phyloP scores from a whole-genome alignment of 129 eudicot species.

The Smallanthus sonchifolius region DNA sequence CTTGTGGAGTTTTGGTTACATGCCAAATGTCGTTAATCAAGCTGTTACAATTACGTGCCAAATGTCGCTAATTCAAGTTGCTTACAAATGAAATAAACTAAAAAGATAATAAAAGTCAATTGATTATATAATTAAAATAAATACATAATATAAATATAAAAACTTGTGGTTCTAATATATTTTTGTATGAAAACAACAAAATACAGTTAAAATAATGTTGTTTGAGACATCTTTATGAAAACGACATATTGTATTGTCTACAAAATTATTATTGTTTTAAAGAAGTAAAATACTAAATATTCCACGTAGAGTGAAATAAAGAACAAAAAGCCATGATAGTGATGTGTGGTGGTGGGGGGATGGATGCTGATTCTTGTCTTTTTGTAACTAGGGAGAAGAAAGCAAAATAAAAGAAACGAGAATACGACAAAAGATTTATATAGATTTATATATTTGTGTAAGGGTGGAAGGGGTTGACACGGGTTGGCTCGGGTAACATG shows the following conservation, averaged over 20 bases:
- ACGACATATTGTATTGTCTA: slow-evolving; percentile 11
- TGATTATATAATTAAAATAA: neutral
- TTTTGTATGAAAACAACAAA: neutral
- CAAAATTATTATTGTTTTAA: neutral
- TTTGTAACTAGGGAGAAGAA: slow-evolving; percentile 19
- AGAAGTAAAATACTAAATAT: neutral
- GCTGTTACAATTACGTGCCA: neutral
- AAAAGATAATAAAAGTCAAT: neutral
- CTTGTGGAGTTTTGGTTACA: neutral
- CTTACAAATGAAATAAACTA: neutral
- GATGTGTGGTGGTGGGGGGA: slow-evolving; percentile 14
- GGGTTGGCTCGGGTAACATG: too few species aligned
- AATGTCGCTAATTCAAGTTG: neutral
- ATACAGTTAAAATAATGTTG: neutral
- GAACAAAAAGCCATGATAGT: slow-evolving; percentile 23
- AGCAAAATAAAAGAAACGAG: neutral
- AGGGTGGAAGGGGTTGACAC: too few species aligned
- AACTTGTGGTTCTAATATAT: neutral
- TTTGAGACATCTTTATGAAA: neutral
- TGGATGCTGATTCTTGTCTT: slow-evolving; percentile 27
- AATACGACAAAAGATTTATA: neutral
- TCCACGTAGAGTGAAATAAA: slow-evolving; percentile 7
- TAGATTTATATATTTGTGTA: neutral
- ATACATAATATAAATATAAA: neutral
- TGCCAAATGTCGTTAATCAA: neutral